Percentiles rank a stretch among this genome's conserved stretches.
Conservation (phyloP, 768 basidiomycete species). For the Hypholoma sublateritium region DNA sequence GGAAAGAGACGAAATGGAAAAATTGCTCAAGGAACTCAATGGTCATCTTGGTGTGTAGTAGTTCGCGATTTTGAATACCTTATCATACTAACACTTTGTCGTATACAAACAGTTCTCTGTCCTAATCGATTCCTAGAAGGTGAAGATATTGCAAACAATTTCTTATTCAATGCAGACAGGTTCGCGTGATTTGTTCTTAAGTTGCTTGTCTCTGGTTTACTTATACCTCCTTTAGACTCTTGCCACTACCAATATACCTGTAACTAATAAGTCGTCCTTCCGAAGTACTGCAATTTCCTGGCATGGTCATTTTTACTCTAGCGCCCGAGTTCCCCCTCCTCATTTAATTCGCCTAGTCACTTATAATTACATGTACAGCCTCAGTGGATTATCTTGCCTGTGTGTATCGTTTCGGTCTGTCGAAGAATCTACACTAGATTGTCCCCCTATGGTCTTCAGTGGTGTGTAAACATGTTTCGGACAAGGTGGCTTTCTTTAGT, state of each 20-base stretch:
- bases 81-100: neutral
- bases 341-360: no score
- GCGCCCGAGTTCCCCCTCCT: no score
- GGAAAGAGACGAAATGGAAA: constrained; percentile 91
- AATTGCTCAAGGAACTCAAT: constrained; percentile 66
- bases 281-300: no score
- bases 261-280: constrained; percentile 31
- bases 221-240: constrained; percentile 38
- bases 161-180: constrained; percentile 89
- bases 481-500: no score
- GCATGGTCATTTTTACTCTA: no score
- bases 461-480: no score
- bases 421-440: no score
- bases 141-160: constrained; percentile 92
- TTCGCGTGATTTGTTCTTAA: constrained; percentile 28
- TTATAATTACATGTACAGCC: no score
- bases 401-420: no score
- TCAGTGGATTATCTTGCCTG: no score
- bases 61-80: neutral
- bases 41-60: constrained; percentile 81
- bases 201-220: neutral
- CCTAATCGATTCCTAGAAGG: constrained; percentile 87
- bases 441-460: no score
- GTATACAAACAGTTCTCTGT: constrained; percentile 61
- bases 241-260: constrained; percentile 76